A percentile compares a stretch with the other conserved stretches of the same genome.
phyloP scores from a whole-genome alignment of 768 basidiomycete genomes.

The Macrolepiota fuliginosa region DNA sequence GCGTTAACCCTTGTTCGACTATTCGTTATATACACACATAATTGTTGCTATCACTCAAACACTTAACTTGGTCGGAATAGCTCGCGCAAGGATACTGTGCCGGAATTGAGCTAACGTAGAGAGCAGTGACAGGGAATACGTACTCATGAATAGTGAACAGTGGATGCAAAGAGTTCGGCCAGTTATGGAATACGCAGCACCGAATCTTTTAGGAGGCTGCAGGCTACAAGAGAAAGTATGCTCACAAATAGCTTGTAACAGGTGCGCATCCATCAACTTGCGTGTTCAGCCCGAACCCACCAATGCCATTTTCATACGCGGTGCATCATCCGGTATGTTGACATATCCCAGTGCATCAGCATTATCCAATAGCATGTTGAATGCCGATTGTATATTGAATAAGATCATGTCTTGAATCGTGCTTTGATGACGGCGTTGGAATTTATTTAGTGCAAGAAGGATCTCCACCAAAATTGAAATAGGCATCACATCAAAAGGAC shows the following conservation, averaged over 20 bases:
- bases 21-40: background rate
- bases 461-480: no score
- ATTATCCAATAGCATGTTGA: conserved; percentile 55
- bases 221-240: background rate
- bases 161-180: conserved; percentile 61
- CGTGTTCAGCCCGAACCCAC: conserved; percentile 42
- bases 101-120: background rate
- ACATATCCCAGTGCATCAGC: conserved; percentile 53
- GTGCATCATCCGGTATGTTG: conserved; percentile 59
- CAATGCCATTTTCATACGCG: conserved; percentile 54
- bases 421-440: conserved; percentile 34
- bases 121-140: conserved; percentile 19
- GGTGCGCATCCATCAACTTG: conserved; percentile 59
- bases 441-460: conserved; percentile 33
- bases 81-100: conserved; percentile 49
- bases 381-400: conserved; percentile 56
- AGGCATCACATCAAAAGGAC: no score
- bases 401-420: conserved; percentile 44
- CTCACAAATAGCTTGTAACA: conserved; percentile 65
- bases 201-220: no score
- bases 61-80: conserved; percentile 44
- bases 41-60: conserved; percentile 17
- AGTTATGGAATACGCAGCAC: conserved; percentile 35
- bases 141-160: conserved; percentile 63
- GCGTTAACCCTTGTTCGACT: no score